Percentiles rank a stretch among this genome's conserved stretches.
Conservation (phyloP, 305 asterid genomes). For the Rubia peregrina region DNA sequence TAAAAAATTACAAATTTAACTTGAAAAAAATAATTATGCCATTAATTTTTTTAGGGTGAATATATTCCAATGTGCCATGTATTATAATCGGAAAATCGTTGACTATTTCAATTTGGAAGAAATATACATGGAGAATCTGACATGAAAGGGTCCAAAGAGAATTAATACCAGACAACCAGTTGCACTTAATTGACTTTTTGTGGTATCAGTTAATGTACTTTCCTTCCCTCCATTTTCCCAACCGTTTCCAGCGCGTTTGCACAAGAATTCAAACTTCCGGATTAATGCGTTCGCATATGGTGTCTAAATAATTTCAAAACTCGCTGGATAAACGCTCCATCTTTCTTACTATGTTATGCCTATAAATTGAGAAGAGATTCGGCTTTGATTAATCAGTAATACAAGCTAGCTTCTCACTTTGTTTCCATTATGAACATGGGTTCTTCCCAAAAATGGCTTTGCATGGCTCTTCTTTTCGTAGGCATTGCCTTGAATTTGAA, state of each 20-base stretch:
- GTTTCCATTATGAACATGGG: not conserved
- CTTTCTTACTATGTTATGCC: not conserved
- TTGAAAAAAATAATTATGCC: no score
- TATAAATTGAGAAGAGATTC: not conserved
- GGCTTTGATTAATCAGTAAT: not conserved
- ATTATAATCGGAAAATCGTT: no score
- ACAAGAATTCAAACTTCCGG: not conserved
- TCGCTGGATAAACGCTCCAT: not conserved
- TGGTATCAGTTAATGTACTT: not conserved
- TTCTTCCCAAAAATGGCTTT: conserved; percentile 6
- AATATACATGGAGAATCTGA: not conserved
- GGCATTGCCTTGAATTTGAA: conserved; percentile 1
- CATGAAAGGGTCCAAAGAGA: not conserved
- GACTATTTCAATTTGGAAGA: no score
- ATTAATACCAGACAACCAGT: not conserved
- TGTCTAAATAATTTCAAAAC: not conserved
- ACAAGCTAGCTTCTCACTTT: not conserved
- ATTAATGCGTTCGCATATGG: conserved; percentile 3
- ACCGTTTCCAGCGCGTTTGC: conserved; percentile 3
- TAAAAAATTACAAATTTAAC: no score
- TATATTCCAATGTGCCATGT: no score
- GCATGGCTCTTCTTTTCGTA: conserved; percentile 6
- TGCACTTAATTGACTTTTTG: not conserved
- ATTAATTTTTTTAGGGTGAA: no score
- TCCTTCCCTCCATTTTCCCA: not conserved